A percentile compares a stretch with the other conserved stretches of the same genome.
Conservation (phyloP, 106 monocot genomes). For the Dioscorea zingiberensis region DNA sequence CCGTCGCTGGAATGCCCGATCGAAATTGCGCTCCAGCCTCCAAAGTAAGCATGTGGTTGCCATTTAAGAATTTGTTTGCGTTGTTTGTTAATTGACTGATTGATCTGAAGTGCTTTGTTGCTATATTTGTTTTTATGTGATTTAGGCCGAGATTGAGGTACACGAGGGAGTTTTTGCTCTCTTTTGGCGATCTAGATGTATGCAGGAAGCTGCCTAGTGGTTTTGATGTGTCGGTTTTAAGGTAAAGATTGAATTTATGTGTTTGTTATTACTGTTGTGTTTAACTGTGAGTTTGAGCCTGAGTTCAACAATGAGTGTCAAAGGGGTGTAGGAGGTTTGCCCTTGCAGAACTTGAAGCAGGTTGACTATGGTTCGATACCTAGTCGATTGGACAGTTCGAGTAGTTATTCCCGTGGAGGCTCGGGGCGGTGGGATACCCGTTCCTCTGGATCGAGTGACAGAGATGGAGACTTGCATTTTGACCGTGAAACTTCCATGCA, state of each 20-base stretch:
- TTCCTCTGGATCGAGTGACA: conserved; percentile 79
- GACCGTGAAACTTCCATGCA: conserved; percentile 48
- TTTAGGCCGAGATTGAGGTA: neutral
- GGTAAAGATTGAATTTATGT: neutral
- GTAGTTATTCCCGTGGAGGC: conserved; percentile 41
- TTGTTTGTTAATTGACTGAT: too few relatives aligned
- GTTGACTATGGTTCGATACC: conserved; percentile 31
- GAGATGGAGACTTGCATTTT: conserved; percentile 55
- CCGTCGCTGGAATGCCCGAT: too few relatives aligned
- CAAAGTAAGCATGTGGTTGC: too few relatives aligned
- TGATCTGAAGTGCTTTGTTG: too few relatives aligned
- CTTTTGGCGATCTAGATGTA: neutral
- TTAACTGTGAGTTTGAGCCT: conserved; percentile 44
- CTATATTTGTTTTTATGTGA: too few relatives aligned
- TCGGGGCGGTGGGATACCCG: conserved; percentile 79
- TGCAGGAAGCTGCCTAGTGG: neutral
- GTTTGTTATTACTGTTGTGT: neutral
- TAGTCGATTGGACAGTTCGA: conserved; percentile 36
- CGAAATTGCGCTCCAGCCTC: too few relatives aligned
- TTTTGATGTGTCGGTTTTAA: neutral
- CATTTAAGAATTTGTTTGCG: too few relatives aligned
- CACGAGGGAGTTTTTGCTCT: neutral
- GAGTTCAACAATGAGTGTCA: conserved; percentile 35
- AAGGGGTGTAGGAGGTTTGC: conserved; percentile 36
- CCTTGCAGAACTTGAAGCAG: conserved; percentile 29